These are phyloP conservation scores for Pneumocystis canis DNA, from an alignment of 1,139 yeast species.

Conservation along the genomic window DNA sequence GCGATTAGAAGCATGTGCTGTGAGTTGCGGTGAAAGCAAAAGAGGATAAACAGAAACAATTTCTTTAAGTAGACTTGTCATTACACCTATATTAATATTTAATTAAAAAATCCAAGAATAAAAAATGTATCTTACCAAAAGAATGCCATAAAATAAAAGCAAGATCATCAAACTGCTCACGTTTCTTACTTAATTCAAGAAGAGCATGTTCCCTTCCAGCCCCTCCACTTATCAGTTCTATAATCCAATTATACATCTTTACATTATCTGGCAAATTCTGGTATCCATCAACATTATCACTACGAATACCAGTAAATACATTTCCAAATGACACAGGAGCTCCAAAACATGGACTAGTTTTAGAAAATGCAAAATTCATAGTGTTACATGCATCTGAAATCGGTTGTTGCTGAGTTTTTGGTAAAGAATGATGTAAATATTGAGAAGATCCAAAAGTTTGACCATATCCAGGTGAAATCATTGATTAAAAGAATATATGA, in stretches of 20 bases:
- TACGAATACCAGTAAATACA: neutral
- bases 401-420: neutral
- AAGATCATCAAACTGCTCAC: constrained; percentile 88
- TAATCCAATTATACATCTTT: constrained; percentile 78
- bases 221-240: constrained; percentile 36
- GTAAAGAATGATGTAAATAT: neutral
- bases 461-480: neutral
- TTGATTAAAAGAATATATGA: neutral
- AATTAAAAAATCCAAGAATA: neutral
- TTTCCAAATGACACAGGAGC: neutral
- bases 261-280: constrained; percentile 40
- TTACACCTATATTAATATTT: constrained; percentile 36
- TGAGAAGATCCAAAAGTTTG: neutral
- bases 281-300: neutral
- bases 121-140: constrained; percentile 32
- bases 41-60: constrained; percentile 80
- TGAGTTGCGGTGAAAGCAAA: constrained; percentile 71
- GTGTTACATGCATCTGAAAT: neutral
- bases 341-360: neutral
- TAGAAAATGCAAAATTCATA: neutral
- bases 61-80: constrained; percentile 82
- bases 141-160: constrained; percentile 92
- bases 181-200: constrained; percentile 76
- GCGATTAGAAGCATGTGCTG: constrained; percentile 77
- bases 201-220: constrained; percentile 81